Base-by-base conservation (phyloP, 1,284 basidiomycete genomes). In the Prillingera fragicola region DNA sequence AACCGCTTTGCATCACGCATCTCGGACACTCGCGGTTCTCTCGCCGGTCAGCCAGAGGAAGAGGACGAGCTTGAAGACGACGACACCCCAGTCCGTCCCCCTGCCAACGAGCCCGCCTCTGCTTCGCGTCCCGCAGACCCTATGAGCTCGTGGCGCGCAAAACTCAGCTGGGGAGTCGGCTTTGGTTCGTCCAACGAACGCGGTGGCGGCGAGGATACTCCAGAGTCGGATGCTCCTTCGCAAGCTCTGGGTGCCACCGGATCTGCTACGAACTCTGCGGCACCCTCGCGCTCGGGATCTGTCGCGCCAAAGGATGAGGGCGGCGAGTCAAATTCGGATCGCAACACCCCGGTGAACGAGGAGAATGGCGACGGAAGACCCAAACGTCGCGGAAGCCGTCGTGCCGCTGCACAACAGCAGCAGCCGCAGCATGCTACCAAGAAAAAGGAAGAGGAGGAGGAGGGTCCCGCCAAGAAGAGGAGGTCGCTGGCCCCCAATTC, bases 121-220 rank as follows among this genome's bases (percentile, higher is more conserved):
- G 23, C 34, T 13, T 26, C 34, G 18, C 21, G 5, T 23, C 29
- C 32, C 27, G 14, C 18, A 12, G 36, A 41, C 22, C 41, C 31
- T 21, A 54, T 48, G 48, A 45, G 36, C 37, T 41, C 45, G 10
- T 54, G 52, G 52, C 48, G 56, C 22, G 36, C 56, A 41, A 44
- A 56, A 45, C 42, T 61, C 40, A 31, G 41, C 13, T 26, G 48
- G 1, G 34, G 41, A 18, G 45, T 53, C 14, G 59, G 60, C 2
- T 62, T 61, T 33, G 63, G 59, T 18, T 50, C 52, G 23, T 63
- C 62, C 12, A 65, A 65, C 33, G 62, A 67, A 37, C 44, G 62
- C 21, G 59, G 62, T 13, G 54, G 45, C 6, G 60, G 57, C 6
- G 59, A 55, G 8, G 55, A 43, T 18, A 49, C 44, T 1, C 48